Evolutionary conservation across 2,329 filamentous ascomycete species (phyloP).

Genomic region (Chaetomium strumarium): DNA sequence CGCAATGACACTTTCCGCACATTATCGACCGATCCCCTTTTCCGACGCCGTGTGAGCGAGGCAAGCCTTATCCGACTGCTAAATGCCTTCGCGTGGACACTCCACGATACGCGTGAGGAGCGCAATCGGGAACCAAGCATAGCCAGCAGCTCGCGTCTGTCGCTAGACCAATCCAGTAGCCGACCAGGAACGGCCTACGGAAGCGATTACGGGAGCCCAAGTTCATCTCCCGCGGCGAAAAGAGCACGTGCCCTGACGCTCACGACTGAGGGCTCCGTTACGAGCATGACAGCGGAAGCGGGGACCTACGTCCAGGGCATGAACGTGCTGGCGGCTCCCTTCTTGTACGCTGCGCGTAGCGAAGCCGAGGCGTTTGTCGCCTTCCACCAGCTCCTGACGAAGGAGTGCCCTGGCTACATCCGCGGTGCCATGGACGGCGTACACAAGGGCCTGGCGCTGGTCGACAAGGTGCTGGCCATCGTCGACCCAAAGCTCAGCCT

Average conservation of each 20-base stretch:
- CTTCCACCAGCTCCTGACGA: conserved; percentile 80
- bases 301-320: conserved; percentile 97
- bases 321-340: conserved; percentile 95
- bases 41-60: conserved; percentile 90
- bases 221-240: conserved; percentile 41
- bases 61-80: conserved; percentile 89
- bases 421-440: conserved; percentile 96
- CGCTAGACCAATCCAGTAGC: conserved; percentile 21
- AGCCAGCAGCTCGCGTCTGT: conserved; percentile 24
- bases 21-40: conserved; percentile 92
- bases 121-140: conserved; percentile 38
- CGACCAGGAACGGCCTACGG: conserved; percentile 23
- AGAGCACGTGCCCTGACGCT: conserved; percentile 53
- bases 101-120: conserved; percentile 69
- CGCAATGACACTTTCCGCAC: conserved; percentile 98
- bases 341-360: conserved; percentile 88
- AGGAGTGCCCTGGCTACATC: conserved; percentile 89
- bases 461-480: conserved; percentile 86
- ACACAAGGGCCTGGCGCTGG: conserved; percentile 81
- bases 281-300: conserved; percentile 52
- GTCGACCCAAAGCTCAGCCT: conserved; percentile 83
- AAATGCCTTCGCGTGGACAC: conserved; percentile 90
- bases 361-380: conserved; percentile 92
- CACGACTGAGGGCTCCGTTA: conserved; percentile 59
- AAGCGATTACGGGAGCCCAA: conserved; percentile 29